Base-by-base conservation (phyloP, 768 basidiomycete genomes). In the Chalciporus piperatus region DNA sequence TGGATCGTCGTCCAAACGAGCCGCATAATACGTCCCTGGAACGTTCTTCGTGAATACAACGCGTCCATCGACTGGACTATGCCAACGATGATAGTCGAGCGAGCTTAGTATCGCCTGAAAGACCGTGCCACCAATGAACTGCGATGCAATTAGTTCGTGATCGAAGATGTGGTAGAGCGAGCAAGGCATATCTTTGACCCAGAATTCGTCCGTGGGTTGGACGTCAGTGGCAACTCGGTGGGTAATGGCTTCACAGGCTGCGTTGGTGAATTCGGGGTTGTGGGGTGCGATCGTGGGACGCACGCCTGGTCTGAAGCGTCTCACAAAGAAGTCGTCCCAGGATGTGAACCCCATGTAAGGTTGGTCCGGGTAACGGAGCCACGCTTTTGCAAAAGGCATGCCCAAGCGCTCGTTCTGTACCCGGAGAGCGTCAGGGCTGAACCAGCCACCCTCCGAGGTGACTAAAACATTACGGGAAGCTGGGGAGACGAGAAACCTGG, bases 101-200 rank as follows among this genome's bases (percentile, higher is more conserved):
- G 80, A 72, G 28, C 28, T 30, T 2, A 30, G 28, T 7, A 30
- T 30, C 28, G 28, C 82, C 58, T 85, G 84, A 62, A 75, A 76
- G 32, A 80, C 63, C 1, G 76, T 76, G 12, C 72, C 62, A 23
- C n/a, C n/a, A n/a, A n/a, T n/a, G n/a, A n/a, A n/a, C n/a, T n/a
- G n/a, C n/a, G n/a, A n/a, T n/a, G n/a, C n/a, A n/a, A n/a, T n/a
- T n/a, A n/a, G n/a, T n/a, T n/a, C n/a, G n/a, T n/a, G n/a, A n/a
- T n/a, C n/a, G n/a, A 85, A 76, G 68, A 84, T 81, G 58, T 84
- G 74, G 11, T 61, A 25, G 40, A 85, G 77, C 3, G 83, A 84
- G 64, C 85, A 86, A 0, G 77, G 75, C 58, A 83, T 71, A 0
- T 74, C 79, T 60, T 85, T 85, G 63, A 84, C 57, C 82, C 81